These are phyloP conservation scores for Melampsora americana DNA, from an alignment of 1,284 basidiomycete species.

Conservation along the genomic window DNA sequence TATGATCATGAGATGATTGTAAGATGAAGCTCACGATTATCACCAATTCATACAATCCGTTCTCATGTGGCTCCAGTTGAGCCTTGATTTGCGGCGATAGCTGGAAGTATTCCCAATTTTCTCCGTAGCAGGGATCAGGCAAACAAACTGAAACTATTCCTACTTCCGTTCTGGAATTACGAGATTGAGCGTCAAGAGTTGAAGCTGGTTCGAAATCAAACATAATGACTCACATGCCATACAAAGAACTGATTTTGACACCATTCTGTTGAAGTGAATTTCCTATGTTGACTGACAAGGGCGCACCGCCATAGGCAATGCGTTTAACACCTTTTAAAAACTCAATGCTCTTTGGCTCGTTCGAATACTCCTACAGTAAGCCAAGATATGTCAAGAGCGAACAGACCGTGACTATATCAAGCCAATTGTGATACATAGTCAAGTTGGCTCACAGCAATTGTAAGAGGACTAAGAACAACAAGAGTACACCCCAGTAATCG, in stretches of 20 bases:
- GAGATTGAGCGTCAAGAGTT: neutral
- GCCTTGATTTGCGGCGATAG: neutral
- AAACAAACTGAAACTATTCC: neutral
- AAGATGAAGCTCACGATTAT: neutral
- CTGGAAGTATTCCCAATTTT: neutral
- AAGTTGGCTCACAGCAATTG: neutral
- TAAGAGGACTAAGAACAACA: neutral
- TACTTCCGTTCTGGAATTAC: neutral
- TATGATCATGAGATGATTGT: too few relatives aligned
- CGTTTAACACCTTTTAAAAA: neutral
- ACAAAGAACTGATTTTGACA: neutral
- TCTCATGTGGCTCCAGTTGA: neutral
- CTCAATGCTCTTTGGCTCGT: neutral
- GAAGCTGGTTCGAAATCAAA: neutral
- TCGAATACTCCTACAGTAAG: neutral
- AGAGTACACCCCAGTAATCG: neutral
- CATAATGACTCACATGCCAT: neutral
- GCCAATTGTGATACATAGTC: too few relatives aligned
- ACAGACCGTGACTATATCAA: too few relatives aligned
- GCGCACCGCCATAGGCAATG: neutral
- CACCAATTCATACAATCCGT: neutral
- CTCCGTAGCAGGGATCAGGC: neutral
- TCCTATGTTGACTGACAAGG: neutral
- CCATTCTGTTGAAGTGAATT: neutral
- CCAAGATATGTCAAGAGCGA: neutral